A percentile compares a stretch with the other conserved stretches of the same genome.
phyloP scores from a whole-genome alignment of 768 basidiomycete genomes.

The Hygrocybe punicea region DNA sequence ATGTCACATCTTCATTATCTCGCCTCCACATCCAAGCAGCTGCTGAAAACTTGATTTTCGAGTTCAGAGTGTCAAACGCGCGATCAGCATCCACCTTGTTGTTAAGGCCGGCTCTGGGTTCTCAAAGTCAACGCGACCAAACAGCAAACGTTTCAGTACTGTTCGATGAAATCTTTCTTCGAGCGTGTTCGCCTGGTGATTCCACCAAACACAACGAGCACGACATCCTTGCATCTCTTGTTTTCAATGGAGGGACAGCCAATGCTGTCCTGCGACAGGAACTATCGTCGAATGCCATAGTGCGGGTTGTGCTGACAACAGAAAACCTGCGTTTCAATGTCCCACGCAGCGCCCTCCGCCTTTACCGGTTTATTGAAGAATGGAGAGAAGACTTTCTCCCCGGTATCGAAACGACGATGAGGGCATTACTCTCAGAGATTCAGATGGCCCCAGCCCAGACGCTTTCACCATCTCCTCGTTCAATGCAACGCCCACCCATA shows the following conservation, averaged over 20 bases:
- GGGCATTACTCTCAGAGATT: constrained; percentile 63
- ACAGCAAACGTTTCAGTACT: constrained; percentile 48
- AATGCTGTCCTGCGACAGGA: constrained; percentile 51
- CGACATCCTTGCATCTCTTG: constrained; percentile 61
- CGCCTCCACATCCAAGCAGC: constrained; percentile 56
- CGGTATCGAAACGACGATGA: constrained; percentile 63
- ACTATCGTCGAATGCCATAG: constrained; percentile 31
- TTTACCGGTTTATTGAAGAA: constrained; percentile 76
- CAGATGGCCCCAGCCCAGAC: constrained; percentile 40
- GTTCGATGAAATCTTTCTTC: constrained; percentile 53
- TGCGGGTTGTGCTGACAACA: constrained; percentile 45
- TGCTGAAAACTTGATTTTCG: constrained; percentile 67
- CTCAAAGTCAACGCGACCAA: too few species aligned
- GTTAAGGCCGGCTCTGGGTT: constrained; percentile 13
- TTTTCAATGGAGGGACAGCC: constrained; percentile 44
- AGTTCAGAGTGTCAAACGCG: constrained; percentile 47
- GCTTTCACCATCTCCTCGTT: constrained; percentile 29
- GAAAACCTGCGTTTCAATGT: constrained; percentile 53
- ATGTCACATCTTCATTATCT: constrained; percentile 43
- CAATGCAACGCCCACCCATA: constrained; percentile 25
- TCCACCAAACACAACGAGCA: constrained; percentile 41
- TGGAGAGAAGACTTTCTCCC: constrained; percentile 81
- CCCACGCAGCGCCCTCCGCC: constrained; percentile 75
- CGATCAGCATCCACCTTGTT: constrained; percentile 36
- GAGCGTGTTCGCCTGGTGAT: constrained; percentile 53